Percentiles rank a stretch among this genome's conserved stretches.
Evolutionary conservation across 768 basidiomycete species (phyloP).

Genomic region (Hypholoma fasciculare): DNA sequence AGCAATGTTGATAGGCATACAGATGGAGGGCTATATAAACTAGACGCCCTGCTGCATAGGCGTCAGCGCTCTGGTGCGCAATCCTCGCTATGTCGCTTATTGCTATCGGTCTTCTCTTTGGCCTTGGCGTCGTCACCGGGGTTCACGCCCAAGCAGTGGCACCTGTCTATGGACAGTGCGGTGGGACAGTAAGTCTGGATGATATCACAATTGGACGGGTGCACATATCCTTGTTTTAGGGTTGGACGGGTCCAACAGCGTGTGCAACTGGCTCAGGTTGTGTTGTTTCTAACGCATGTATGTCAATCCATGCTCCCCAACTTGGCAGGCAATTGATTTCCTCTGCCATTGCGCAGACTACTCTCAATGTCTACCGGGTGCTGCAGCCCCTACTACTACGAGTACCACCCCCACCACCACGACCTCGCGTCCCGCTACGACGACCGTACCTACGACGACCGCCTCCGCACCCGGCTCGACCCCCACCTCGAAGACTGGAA

Average conservation of each 20-base stretch:
- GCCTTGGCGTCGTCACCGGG: conserved; percentile 4
- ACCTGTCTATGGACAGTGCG: neutral
- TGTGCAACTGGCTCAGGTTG: neutral
- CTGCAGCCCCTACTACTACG: neutral
- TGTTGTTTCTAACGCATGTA: neutral
- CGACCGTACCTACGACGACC: conserved; percentile 5
- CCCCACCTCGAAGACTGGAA: conserved; percentile 23
- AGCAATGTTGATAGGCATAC: neutral
- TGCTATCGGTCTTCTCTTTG: conserved; percentile 13
- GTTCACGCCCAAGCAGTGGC: neutral
- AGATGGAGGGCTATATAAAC: conserved; percentile 2
- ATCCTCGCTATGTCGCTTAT: conserved; percentile 10
- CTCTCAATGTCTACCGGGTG: neutral
- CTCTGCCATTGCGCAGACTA: neutral
- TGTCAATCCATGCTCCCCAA: neutral
- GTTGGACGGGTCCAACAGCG: neutral
- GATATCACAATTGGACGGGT: neutral
- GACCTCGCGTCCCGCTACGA: conserved; percentile 5
- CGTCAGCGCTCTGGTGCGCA: neutral
- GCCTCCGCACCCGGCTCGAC: conserved; percentile 10
- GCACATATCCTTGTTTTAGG: neutral
- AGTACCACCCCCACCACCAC: neutral
- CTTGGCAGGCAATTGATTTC: neutral
- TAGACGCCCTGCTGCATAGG: neutral
- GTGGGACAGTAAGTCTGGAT: neutral